Evolutionary conservation across 768 basidiomycete species (phyloP).

Genomic region (Mycena olivaceomarginata): DNA sequence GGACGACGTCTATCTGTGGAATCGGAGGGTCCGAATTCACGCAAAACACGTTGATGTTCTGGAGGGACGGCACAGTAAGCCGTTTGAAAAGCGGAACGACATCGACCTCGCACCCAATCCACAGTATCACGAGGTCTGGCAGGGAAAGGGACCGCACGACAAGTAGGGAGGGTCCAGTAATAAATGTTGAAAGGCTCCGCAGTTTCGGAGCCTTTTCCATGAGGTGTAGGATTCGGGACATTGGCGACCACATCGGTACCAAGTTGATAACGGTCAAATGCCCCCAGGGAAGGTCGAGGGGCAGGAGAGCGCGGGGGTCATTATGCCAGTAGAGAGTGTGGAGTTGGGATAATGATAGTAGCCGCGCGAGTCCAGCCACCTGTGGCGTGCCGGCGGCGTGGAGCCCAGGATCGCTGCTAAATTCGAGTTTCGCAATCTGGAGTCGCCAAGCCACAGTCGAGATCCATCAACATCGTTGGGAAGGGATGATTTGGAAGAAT

Average conservation of each 20-base stretch:
- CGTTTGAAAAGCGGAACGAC: conserved; percentile 30
- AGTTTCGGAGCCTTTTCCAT: conserved; percentile 36
- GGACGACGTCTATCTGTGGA: conserved; percentile 24
- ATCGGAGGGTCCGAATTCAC: not conserved
- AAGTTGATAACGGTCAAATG: conserved; percentile 36
- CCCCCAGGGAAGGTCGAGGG: conserved; percentile 23
- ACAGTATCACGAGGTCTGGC: conserved; percentile 31
- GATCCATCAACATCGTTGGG: conserved; percentile 8
- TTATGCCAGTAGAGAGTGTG: conserved; percentile 36
- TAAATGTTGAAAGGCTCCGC: conserved; percentile 27
- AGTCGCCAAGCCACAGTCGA: conserved; percentile 21
- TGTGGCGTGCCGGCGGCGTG: conserved; percentile 8
- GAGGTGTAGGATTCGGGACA: conserved; percentile 26
- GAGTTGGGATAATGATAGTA: conserved; percentile 26
- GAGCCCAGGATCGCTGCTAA: conserved; percentile 13
- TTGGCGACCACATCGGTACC: conserved; percentile 30
- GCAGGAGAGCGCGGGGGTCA: conserved; percentile 3
- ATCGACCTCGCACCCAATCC: conserved; percentile 31
- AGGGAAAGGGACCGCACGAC: conserved; percentile 15
- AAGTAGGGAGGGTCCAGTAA: not conserved
- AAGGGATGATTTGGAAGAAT: conserved; percentile 28
- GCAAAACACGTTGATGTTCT: conserved; percentile 34
- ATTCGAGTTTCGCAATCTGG: conserved; percentile 31
- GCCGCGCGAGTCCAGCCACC: conserved; percentile 22
- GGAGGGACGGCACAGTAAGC: conserved; percentile 27